Percentiles rank a stretch among this genome's conserved stretches.
These are phyloP conservation scores for Nannochloris sp. DNA, from an alignment of 139 green algal species.

Conservation along the genomic window DNA sequence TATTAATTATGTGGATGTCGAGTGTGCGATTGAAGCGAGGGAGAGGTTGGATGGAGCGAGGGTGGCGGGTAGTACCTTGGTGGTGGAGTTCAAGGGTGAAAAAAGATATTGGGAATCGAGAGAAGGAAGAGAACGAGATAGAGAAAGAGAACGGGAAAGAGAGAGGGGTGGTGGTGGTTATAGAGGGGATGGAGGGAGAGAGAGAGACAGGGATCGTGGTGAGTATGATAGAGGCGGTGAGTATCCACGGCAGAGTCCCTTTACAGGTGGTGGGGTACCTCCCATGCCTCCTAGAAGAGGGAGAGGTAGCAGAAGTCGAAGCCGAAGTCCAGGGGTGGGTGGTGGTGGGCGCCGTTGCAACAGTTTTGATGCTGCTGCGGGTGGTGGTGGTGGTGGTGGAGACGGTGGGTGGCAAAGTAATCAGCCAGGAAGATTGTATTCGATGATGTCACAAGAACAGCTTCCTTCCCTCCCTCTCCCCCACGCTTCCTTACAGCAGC, in stretches of 20 bases:
- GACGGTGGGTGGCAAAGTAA: too few species aligned
- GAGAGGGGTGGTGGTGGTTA: too few species aligned
- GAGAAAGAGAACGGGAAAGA: too few species aligned
- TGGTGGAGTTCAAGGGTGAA: constrained; percentile 26
- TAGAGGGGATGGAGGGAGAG: not conserved
- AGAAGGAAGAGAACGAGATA: not conserved
- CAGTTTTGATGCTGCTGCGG: too few species aligned
- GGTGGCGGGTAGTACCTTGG: not conserved
- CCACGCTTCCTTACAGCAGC: too few species aligned
- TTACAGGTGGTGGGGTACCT: not conserved
- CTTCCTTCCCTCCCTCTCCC: not conserved
- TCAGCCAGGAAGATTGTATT: too few species aligned
- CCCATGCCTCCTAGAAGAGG: not conserved
- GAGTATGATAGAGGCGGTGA: not conserved
- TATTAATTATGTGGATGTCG: constrained; percentile 23
- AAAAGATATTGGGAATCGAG: constrained; percentile 13
- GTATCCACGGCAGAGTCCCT: too few species aligned
- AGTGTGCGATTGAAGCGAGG: constrained; percentile 6
- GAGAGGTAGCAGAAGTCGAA: not conserved
- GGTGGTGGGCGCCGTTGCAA: too few species aligned
- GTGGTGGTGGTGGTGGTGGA: too few species aligned
- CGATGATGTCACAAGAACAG: not conserved
- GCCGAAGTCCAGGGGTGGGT: too few species aligned
- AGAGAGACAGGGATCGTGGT: not conserved
- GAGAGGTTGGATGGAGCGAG: constrained; percentile 11